Conservation (phyloP, 2,329 filamentous ascomycete species). For the Pochonia chlamydosporia region DNA sequence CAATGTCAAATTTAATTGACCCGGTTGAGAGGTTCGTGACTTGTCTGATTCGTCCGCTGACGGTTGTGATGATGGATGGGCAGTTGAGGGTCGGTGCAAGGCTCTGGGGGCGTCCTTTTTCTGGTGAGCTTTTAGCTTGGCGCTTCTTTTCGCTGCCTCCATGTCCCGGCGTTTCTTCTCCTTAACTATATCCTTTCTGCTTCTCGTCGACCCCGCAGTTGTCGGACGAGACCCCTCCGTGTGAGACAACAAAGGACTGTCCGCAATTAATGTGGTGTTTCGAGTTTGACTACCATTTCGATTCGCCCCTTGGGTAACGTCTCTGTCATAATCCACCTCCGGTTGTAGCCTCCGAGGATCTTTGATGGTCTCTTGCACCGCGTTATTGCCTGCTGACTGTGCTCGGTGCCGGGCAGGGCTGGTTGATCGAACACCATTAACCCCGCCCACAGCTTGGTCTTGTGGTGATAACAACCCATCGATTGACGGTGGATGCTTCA, state of each 20-base stretch:
- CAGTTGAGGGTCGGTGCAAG: background rate
- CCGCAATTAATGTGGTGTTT: background rate
- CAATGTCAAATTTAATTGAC: slow-evolving; percentile 15
- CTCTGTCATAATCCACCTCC: background rate
- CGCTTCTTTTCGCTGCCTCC: slow-evolving; percentile 22
- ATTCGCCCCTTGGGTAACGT: background rate
- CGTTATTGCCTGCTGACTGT: background rate
- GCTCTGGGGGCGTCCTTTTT: background rate
- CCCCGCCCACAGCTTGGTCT: background rate
- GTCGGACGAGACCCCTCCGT: slow-evolving; percentile 12
- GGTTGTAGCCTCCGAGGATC: background rate
- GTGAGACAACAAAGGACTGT: slow-evolving; percentile 14
- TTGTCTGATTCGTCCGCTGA: background rate
- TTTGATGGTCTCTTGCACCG: background rate
- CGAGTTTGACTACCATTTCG: background rate
- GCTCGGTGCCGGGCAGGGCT: background rate
- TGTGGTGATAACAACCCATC: slow-evolving; percentile 14
- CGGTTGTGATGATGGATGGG: background rate
- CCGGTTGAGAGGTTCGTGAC: background rate
- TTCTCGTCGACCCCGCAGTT: slow-evolving; percentile 18
- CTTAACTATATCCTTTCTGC: slow-evolving; percentile 31
- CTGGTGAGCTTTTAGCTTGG: slow-evolving; percentile 17
- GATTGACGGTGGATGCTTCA: slow-evolving; percentile 13
- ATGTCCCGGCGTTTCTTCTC: slow-evolving; percentile 35
- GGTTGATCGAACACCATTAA: background rate